Conservation (phyloP, 2,329 filamentous ascomycete genomes). For the Fusarium ramigenum region DNA sequence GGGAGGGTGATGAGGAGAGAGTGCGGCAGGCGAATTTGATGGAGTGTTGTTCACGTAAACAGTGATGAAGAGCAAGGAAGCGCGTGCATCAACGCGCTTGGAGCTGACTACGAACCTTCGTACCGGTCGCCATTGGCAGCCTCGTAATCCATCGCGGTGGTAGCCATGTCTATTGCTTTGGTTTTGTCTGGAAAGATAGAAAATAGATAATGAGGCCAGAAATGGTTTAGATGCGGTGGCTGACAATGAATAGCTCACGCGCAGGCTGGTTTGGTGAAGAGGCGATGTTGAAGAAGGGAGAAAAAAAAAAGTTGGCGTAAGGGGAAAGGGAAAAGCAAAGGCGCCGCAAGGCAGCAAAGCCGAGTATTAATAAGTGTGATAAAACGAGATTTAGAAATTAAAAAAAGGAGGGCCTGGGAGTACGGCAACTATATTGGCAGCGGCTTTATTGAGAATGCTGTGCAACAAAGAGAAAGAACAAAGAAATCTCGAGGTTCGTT, state of each 20-base stretch:
- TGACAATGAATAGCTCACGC: constrained; percentile 41
- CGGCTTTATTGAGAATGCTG: constrained; percentile 25
- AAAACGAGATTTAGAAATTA: background rate
- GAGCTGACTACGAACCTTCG: constrained; percentile 61
- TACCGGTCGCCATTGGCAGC: constrained; percentile 73
- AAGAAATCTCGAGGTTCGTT: constrained; percentile 22
- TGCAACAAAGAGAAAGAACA: constrained; percentile 20
- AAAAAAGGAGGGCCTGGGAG: constrained; percentile 22
- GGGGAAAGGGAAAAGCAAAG: constrained; percentile 39
- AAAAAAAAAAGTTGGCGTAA: constrained; percentile 40
- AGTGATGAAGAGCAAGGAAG: background rate
- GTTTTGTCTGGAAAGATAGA: constrained; percentile 13
- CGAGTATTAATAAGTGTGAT: constrained; percentile 21
- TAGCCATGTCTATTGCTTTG: constrained; percentile 59
- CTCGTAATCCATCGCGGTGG: constrained; percentile 76
- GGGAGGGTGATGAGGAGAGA: background rate
- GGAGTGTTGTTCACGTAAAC: background rate
- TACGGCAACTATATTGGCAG: constrained; percentile 21
- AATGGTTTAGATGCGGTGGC: constrained; percentile 30
- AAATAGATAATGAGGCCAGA: constrained; percentile 24
- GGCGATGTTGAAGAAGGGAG: constrained; percentile 40
- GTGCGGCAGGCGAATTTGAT: background rate
- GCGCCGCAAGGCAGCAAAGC: constrained; percentile 30
- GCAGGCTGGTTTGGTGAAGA: constrained; percentile 33
- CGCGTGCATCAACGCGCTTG: constrained; percentile 32